A percentile compares a stretch with the other conserved stretches of the same genome.
phyloP scores from a whole-genome alignment of 306 rosid species.

The Cicer arietinum region DNA sequence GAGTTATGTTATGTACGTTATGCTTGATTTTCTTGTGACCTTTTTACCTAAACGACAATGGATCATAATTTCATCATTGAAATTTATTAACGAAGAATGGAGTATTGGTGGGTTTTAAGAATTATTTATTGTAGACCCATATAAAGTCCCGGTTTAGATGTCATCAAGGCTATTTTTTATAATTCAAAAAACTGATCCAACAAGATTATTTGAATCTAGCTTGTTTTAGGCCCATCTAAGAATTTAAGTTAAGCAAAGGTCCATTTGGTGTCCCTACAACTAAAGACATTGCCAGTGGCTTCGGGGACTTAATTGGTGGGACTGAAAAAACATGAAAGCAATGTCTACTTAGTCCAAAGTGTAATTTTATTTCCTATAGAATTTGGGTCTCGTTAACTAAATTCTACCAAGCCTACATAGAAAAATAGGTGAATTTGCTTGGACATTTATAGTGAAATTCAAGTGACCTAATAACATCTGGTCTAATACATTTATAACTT shows the following conservation, averaged over 20 bases:
- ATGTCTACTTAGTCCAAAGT: conserved; percentile 40
- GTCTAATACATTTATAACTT: too few species aligned
- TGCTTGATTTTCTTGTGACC: conserved; percentile 33
- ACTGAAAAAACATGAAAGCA: conserved; percentile 36
- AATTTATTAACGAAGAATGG: conserved; percentile 28
- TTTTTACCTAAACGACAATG: conserved; percentile 45
- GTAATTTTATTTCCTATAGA: background rate
- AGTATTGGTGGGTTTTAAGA: conserved; percentile 39
- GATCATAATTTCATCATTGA: conserved; percentile 43
- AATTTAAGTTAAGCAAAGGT: conserved; percentile 17
- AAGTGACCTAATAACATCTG: too few species aligned
- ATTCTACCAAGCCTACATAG: too few species aligned
- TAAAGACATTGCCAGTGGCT: conserved; percentile 20
- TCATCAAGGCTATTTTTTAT: conserved; percentile 45
- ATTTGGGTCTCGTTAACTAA: too few species aligned
- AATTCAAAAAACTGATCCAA: conserved; percentile 35
- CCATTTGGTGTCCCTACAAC: conserved; percentile 53
- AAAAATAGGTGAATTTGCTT: too few species aligned
- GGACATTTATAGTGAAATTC: too few species aligned
- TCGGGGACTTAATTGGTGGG: conserved; percentile 53
- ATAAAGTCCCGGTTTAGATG: conserved; percentile 43
- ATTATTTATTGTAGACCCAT: conserved; percentile 31
- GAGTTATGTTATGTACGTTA: conserved; percentile 15
- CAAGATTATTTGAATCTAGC: conserved; percentile 30
- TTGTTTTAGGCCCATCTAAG: conserved; percentile 46